Conservation (phyloP, 1,284 basidiomycete genomes). For the Heterobasidion annosum region DNA sequence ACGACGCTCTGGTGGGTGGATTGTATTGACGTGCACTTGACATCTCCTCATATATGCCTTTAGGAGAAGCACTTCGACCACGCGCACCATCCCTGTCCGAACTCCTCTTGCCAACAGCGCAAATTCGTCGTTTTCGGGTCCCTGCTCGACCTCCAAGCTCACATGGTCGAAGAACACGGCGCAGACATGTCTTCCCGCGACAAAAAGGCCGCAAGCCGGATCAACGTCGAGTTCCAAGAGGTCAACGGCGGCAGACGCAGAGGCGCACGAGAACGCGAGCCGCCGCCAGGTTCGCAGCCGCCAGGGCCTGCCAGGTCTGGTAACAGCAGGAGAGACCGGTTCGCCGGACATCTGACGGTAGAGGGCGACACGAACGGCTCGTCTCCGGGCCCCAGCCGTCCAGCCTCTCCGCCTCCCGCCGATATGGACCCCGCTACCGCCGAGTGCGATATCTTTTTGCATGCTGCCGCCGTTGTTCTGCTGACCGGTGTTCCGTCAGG, state of each 20-base stretch:
- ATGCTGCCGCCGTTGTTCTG: background rate
- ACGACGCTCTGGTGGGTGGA: constrained; percentile 55
- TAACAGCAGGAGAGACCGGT: constrained; percentile 44
- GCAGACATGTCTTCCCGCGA: constrained; percentile 74
- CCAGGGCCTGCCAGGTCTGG: constrained; percentile 21
- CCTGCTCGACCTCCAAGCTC: constrained; percentile 84
- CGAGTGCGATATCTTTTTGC: constrained; percentile 33
- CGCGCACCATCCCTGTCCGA: constrained; percentile 73
- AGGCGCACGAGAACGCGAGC: constrained; percentile 40
- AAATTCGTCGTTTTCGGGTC: constrained; percentile 95
- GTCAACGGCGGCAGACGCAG: constrained; percentile 21
- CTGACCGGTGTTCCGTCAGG: constrained; percentile 26
- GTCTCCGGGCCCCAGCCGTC: constrained; percentile 22
- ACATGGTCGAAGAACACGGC: constrained; percentile 84
- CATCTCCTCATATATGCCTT: background rate
- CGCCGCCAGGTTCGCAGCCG: constrained; percentile 29
- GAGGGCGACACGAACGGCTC: constrained; percentile 22
- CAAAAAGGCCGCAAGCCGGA: constrained; percentile 67
- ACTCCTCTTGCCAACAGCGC: constrained; percentile 68
- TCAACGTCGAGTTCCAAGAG: constrained; percentile 73
- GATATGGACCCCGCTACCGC: constrained; percentile 44
- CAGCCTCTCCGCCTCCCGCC: constrained; percentile 35
- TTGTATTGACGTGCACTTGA: background rate
- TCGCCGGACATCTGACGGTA: constrained; percentile 54
- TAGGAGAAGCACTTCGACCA: constrained; percentile 66